Base-by-base conservation (phyloP, 129 eudicot genomes). In the Glebionis coronaria region DNA sequence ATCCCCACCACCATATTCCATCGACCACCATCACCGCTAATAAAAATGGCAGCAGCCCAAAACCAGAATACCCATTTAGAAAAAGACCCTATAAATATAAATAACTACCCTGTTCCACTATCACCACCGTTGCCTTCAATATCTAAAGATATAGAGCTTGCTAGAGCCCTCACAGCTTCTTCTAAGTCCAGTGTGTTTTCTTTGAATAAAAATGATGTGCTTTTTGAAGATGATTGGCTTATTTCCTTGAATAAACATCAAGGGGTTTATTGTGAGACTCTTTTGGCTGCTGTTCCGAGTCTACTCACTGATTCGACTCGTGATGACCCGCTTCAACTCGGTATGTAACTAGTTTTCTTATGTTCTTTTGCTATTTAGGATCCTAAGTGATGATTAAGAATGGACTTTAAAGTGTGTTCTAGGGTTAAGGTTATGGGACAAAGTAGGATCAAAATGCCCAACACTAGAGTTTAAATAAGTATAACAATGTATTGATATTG, bases 161-260 rank as follows among this genome's bases (percentile, higher is more conserved):
- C 47, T 67, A 82, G 98, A 63, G 97, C 98, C 68, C 79, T 93
- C 83, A 64, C 91, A 18, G 97, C 98, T 15, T 80, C 98, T 44
- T 88, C 98, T 12, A 86, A 74, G 71, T 88, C 98, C 8, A 66
- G 86, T 15, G 69, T 86, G 35, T 93, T 83, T 67, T 49, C 81
- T 56, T 80, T 93, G 6, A 29, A 70, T 3, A 82, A 73, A 72
- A 65, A 23, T 44, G 79, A 93, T 35, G 85, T 88, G 21, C 77
- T 93, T 40, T 81, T 82, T 45, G 85, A 93, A 74, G 98, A 93
- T 67, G 84, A 88, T 19, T 93, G 98, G 97, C 77, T 93, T 57
- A 68, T 93, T 62, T 95, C 93, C 29, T 76, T 93, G 11, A 88
- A 81, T 61, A 93, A 93, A 71, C 96, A 95, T 67, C 91, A 83